These are phyloP conservation scores for Eimeria falciformis DNA, from an alignment of 169 alveolate species.

Conservation along the genomic window DNA sequence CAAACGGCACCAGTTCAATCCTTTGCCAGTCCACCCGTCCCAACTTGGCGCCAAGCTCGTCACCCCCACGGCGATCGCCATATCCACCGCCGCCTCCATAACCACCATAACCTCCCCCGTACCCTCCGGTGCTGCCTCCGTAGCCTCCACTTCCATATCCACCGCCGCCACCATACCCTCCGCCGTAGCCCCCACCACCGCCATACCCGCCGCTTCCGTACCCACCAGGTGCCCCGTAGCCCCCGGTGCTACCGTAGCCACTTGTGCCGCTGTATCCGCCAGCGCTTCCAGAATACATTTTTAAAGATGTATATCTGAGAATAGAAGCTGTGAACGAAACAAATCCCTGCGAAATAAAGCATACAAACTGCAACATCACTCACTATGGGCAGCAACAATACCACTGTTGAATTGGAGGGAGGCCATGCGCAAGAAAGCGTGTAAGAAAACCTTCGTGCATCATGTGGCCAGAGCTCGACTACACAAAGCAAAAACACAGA, in stretches of 20 bases:
- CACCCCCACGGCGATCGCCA: constrained; percentile 28
- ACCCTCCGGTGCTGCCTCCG: constrained; percentile 54
- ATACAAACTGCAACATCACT: no score
- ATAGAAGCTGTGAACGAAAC: no score
- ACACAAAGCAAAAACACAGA: no score
- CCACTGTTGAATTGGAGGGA: no score
- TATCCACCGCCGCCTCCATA: constrained; percentile 25
- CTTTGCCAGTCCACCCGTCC: constrained; percentile 88
- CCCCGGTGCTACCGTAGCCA: constrained; percentile 51
- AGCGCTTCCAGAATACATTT: background rate
- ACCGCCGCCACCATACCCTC: constrained; percentile 29
- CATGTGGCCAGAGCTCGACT: no score
- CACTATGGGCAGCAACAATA: no score
- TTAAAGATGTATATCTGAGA: background rate
- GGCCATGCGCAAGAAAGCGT: no score
- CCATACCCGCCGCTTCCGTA: constrained; percentile 58
- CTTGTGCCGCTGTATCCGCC: background rate
- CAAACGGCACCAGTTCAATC: constrained; percentile 91
- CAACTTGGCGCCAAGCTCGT: constrained; percentile 65
- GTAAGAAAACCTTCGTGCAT: no score
- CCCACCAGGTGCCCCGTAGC: constrained; percentile 7
- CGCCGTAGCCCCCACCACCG: constrained; percentile 25
- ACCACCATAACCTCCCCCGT: constrained; percentile 48
- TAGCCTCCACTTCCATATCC: constrained; percentile 49
- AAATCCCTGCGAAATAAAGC: no score